Conservation (phyloP, 179 eudicot genomes). For the Sideroxylon spinosum region DNA sequence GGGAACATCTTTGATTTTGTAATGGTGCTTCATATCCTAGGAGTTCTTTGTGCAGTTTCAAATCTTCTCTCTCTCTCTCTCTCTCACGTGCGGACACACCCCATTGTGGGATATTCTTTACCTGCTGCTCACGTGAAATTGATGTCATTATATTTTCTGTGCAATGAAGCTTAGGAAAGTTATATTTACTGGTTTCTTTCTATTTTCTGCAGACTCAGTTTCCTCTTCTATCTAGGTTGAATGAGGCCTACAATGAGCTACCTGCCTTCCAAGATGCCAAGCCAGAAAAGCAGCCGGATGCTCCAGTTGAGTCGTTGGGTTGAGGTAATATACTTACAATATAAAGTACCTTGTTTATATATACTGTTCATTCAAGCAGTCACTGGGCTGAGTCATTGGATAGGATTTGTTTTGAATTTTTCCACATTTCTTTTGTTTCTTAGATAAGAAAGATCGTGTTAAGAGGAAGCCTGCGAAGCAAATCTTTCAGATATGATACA, state of each 20-base stretch:
- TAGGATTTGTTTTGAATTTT: not conserved
- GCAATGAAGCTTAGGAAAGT: not conserved
- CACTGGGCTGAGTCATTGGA: not conserved
- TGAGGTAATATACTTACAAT: constrained; percentile 14
- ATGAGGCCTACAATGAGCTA: constrained; percentile 44
- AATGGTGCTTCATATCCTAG: not conserved
- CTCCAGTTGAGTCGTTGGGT: constrained; percentile 29
- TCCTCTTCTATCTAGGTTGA: constrained; percentile 48
- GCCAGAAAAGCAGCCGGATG: constrained; percentile 73
- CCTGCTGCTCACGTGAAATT: not conserved
- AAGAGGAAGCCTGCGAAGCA: not conserved
- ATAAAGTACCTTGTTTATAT: not conserved
- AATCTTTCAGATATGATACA: not conserved
- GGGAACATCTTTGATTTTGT: not conserved
- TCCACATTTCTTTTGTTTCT: not conserved
- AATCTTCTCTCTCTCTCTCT: not conserved
- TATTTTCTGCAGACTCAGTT: constrained; percentile 45
- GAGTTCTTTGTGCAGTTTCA: not conserved
- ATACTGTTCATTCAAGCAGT: not conserved
- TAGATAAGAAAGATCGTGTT: not conserved
- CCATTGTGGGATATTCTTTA: not conserved
- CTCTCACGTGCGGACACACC: not conserved
- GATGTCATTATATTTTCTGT: not conserved
- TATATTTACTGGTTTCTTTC: not conserved
- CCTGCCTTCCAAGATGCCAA: constrained; percentile 61